phyloP scores from a whole-genome alignment of 164 flowering plant species.

The Cinnamomum chago region DNA sequence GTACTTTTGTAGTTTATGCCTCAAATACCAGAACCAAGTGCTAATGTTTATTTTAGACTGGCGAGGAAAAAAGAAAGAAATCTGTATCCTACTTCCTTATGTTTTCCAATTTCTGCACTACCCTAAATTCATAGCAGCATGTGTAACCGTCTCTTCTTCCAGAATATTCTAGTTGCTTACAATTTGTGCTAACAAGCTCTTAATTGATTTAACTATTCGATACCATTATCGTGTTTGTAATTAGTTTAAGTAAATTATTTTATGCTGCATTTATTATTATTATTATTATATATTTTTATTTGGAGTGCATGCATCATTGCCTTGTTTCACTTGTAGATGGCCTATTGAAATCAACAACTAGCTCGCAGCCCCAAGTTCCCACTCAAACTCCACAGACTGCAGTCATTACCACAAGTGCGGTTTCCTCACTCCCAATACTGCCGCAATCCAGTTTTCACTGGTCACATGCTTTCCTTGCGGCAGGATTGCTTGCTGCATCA shows the following conservation, averaged over 20 bases:
- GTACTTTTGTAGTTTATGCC: background rate
- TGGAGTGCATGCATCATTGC: background rate
- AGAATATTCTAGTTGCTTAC: background rate
- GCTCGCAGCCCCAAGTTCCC: conserved; percentile 39
- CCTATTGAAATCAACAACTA: conserved; percentile 42
- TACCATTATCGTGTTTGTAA: too few species aligned
- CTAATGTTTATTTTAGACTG: background rate
- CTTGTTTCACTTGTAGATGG: conserved; percentile 35
- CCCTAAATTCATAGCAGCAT: background rate
- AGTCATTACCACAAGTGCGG: conserved; percentile 39
- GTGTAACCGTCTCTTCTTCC: background rate
- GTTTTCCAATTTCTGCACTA: background rate
- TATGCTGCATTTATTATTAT: too few species aligned
- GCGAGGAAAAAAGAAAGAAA: too few species aligned
- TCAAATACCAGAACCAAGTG: background rate
- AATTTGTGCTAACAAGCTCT: background rate
- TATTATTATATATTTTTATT: background rate
- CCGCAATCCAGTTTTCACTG: conserved; percentile 51
- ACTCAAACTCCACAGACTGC: conserved; percentile 54
- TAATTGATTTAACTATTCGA: too few species aligned
- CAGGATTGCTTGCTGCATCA: conserved; percentile 78
- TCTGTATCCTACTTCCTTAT: too few species aligned
- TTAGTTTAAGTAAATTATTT: too few species aligned
- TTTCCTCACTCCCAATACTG: conserved; percentile 34
- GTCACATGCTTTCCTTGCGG: conserved; percentile 71